Base-by-base conservation (phyloP, 805 yeast genomes). In the Wickerhamomyces pijperi region DNA sequence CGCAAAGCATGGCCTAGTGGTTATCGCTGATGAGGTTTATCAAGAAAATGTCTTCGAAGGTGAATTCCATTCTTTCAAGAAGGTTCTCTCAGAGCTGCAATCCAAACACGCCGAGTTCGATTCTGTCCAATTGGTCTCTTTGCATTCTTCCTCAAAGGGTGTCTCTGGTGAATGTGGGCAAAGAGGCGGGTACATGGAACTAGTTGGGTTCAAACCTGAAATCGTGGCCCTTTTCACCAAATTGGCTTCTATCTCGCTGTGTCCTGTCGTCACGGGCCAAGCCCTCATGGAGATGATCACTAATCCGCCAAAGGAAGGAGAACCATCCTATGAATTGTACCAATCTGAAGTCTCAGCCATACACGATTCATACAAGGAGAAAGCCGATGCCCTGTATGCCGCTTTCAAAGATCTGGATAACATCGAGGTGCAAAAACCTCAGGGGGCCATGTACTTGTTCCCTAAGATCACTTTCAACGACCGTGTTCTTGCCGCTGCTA, bases 111-210 rank as follows among this genome's bases (percentile, higher is more conserved):
- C 78, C 17, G 50, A 59, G 25, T 90, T 76, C 59, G 71, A 72
- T 36, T 67, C 76, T 44, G 90, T 92, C 32, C 95, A 86, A 58
- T 70, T 92, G 42, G 97, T 94, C 3, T 88, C 97, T 2, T 66
- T 92, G 49, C 97, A 92, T 61, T 87, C 97, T n/a, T 86, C 95
- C 34, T 90, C 97, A 12, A 92, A 92, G 63, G 99, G 99, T 59
- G 86, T 87, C 50, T 74, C 86, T 46, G 99, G 98, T 46, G 99
- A 92, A 64, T 92, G 99, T 71, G 99, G 99, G 44, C 98, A 92
- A 67, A 78, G 99, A 64, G 99, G 97, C 52, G 99, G 99, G 5
- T 92, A 88, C 67, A 83, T 92, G 92, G 99, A 92, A 62, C 64
- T 88, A 7, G 72, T 80, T 11, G 96, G 96, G 1, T 83, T 92